Evolutionary conservation across 2,329 filamentous ascomycete species (phyloP).

Genomic region (Penicillium sp.): DNA sequence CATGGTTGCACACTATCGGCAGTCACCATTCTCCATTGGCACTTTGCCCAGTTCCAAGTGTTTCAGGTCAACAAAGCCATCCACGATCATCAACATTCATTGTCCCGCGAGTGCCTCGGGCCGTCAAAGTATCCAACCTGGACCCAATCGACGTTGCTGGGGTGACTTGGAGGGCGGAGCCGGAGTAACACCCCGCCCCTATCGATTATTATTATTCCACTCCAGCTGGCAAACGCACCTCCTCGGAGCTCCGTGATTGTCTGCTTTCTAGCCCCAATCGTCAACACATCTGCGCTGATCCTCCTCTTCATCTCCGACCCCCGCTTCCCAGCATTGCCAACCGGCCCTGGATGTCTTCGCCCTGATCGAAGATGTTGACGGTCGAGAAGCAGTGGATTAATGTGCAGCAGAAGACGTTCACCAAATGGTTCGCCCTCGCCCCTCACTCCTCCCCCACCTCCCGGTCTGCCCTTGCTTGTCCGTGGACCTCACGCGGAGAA

Average conservation of each 20-base stretch:
- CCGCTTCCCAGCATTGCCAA: constrained; percentile 13
- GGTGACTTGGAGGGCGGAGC: constrained; percentile 14
- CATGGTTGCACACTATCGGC: constrained; percentile 2
- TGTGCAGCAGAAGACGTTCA: constrained; percentile 98
- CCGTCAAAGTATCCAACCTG: too few relatives aligned
- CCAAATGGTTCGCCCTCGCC: constrained; percentile 71
- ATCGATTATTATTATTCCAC: constrained; percentile 1
- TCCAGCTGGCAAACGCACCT: constrained; percentile 2
- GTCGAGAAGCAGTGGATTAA: constrained; percentile 64
- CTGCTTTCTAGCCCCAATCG: constrained; percentile 11
- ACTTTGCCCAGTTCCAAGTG: too few relatives aligned
- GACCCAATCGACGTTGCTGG: constrained; percentile 11
- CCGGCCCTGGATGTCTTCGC: constrained; percentile 33
- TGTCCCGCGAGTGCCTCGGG: background rate
- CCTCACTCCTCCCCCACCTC: constrained; percentile 1
- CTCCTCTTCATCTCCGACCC: constrained; percentile 6
- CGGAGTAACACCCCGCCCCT: constrained; percentile 11
- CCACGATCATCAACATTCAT: background rate
- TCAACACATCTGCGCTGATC: constrained; percentile 4
- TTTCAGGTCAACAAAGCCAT: background rate
- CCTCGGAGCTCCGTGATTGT: background rate
- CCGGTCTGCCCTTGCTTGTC: background rate
- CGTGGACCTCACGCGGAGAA: background rate
- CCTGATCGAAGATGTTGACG: constrained; percentile 42
- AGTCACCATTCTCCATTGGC: background rate